Conservation (phyloP, 1,284 basidiomycete genomes). For the Rugosomyces carneus region DNA sequence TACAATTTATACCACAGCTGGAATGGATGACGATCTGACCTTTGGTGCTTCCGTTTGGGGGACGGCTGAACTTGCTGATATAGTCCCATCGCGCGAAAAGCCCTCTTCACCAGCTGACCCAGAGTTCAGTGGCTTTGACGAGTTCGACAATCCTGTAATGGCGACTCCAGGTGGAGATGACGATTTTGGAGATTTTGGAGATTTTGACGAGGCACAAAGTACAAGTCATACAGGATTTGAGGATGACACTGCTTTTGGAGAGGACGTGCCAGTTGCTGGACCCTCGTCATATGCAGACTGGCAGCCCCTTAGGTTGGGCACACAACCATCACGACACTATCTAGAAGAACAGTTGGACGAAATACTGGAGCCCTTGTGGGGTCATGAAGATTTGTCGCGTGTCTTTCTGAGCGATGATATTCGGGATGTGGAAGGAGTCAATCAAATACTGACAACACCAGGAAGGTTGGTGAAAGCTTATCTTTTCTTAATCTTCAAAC, state of each 20-base stretch:
- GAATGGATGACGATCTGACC: slow-evolving; percentile 65
- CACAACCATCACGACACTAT: slow-evolving; percentile 51
- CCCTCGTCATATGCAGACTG: slow-evolving; percentile 42
- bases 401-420: slow-evolving; percentile 67
- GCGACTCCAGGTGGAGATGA: slow-evolving; percentile 40
- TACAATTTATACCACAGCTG: slow-evolving; percentile 1
- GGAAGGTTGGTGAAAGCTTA: slow-evolving; percentile 57
- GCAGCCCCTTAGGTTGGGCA: slow-evolving; percentile 60
- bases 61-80: slow-evolving; percentile 32
- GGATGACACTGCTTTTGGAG: slow-evolving; percentile 37
- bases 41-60: slow-evolving; percentile 74
- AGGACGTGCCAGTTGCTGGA: slow-evolving; percentile 34
- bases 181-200: slow-evolving; percentile 84
- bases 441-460: slow-evolving; percentile 68
- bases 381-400: slow-evolving; percentile 38
- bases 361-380: slow-evolving; percentile 64
- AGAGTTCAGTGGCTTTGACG: slow-evolving; percentile 29
- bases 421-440: slow-evolving; percentile 72
- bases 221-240: slow-evolving; percentile 31
- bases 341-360: slow-evolving; percentile 58
- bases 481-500: slow-evolving; percentile 7
- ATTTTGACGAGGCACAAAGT: slow-evolving; percentile 66
- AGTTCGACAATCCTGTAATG: slow-evolving; percentile 52
- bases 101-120: slow-evolving; percentile 6
- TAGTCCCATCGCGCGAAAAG: slow-evolving; percentile 21